These are phyloP conservation scores for Hebeloma cylindrosporum DNA, from an alignment of 768 basidiomycete genomes.

Conservation along the genomic window DNA sequence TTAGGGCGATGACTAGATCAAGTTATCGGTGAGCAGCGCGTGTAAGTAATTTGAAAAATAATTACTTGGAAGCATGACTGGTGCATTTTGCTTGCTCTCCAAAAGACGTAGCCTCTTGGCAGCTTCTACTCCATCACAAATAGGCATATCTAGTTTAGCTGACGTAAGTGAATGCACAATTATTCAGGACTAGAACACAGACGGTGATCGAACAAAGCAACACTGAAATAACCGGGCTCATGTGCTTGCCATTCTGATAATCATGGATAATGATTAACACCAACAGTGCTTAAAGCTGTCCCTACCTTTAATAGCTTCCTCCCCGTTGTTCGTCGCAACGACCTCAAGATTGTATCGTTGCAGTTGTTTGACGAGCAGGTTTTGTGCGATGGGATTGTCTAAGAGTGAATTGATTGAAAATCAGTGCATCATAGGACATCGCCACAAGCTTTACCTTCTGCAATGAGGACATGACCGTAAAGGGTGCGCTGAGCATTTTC, in stretches of 20 bases:
- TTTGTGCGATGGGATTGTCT: slow-evolving; percentile 75
- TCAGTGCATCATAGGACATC: not conserved
- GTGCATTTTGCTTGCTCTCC: slow-evolving; percentile 56
- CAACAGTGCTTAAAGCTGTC: not conserved
- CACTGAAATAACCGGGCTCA: slow-evolving; percentile 65
- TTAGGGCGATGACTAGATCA: slow-evolving; percentile 61
- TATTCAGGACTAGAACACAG: slow-evolving; percentile 21
- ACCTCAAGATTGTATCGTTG: slow-evolving; percentile 62
- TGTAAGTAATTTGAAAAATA: not conserved
- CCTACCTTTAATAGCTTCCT: slow-evolving; percentile 61
- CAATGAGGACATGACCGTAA: slow-evolving; percentile 67
- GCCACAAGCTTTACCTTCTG: slow-evolving; percentile 51
- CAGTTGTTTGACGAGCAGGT: slow-evolving; percentile 65
- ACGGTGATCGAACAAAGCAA: slow-evolving; percentile 78
- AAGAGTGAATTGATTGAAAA: not conserved
- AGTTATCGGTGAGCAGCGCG: not conserved
- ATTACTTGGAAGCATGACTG: slow-evolving; percentile 54
- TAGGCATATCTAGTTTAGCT: slow-evolving; percentile 62
- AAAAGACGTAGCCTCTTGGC: slow-evolving; percentile 60
- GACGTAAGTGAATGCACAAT: slow-evolving; percentile 5
- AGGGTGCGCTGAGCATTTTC: slow-evolving; percentile 52
- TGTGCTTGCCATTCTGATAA: slow-evolving; percentile 64
- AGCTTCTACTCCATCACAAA: slow-evolving; percentile 77
- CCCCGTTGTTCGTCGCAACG: slow-evolving; percentile 62
- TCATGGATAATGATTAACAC: not conserved